Percentiles rank a stretch among this genome's conserved stretches.
phyloP scores from a whole-genome alignment of 768 basidiomycete genomes.

The Glaciozyma antarctica region DNA sequence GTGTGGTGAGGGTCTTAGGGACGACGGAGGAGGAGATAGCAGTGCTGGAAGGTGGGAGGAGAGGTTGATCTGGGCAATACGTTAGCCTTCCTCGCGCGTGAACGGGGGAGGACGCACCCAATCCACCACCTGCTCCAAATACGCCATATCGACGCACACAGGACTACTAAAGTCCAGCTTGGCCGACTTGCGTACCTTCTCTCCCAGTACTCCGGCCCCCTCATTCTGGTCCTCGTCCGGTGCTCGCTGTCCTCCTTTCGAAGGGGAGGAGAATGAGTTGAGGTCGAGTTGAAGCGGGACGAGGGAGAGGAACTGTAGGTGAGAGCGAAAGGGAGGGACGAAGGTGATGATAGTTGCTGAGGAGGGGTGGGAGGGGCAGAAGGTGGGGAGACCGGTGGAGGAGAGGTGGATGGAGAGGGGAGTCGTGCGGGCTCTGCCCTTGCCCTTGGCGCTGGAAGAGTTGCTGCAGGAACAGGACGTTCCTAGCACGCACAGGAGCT shows the following conservation, averaged over 20 bases:
- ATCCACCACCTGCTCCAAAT: neutral
- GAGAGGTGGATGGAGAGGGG: neutral
- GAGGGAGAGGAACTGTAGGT: slow-evolving; percentile 8
- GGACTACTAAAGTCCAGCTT: slow-evolving; percentile 1
- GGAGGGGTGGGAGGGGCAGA: neutral
- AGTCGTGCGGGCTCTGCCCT: neutral
- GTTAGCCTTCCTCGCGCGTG: neutral
- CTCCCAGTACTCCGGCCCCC: neutral
- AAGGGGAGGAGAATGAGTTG: neutral
- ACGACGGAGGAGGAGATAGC: neutral
- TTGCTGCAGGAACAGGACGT: neutral
- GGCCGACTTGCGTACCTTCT: neutral
- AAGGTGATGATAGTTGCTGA: neutral
- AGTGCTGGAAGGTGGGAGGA: neutral
- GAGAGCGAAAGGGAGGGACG: neutral
- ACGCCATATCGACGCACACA: neutral
- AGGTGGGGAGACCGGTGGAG: neutral
- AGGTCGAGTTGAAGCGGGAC: slow-evolving; percentile 7
- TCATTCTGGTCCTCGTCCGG: neutral
- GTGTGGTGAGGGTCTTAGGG: neutral
- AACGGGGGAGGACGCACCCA: neutral
- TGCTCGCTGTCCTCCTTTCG: too few species aligned
- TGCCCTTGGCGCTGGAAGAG: neutral
- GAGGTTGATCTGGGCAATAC: neutral
- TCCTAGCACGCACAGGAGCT: neutral